These are phyloP conservation scores for Schizosaccharomyces versatilis DNA, from an alignment of 1,139 yeast species.

Conservation along the genomic window DNA sequence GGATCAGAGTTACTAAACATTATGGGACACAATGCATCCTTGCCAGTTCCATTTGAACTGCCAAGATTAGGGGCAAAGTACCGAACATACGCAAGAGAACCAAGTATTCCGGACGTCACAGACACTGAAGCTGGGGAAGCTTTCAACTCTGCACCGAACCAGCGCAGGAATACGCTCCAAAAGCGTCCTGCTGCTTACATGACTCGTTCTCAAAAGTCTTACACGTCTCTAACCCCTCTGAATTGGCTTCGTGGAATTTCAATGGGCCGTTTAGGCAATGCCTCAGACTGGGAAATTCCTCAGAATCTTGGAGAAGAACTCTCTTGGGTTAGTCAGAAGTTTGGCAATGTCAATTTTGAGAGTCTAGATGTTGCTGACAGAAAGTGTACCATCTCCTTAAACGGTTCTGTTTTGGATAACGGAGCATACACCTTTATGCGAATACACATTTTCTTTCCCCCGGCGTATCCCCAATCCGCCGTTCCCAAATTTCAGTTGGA, in stretches of 20 bases:
- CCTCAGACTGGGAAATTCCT: constrained; percentile 20
- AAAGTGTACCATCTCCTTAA: constrained; percentile 44
- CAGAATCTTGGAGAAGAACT: constrained; percentile 78
- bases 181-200: not conserved
- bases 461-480: constrained; percentile 39
- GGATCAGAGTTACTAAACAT: constrained; percentile 35
- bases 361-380: constrained; percentile 77
- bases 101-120: constrained; percentile 14
- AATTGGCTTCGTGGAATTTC: constrained; percentile 90
- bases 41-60: constrained; percentile 21
- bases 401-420: constrained; percentile 44
- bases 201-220: constrained; percentile 5
- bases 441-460: constrained; percentile 45
- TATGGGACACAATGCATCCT: constrained; percentile 31
- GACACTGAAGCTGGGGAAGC: not conserved
- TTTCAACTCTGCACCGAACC: not conserved
- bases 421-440: constrained; percentile 49
- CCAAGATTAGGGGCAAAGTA: constrained; percentile 27
- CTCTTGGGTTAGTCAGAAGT: constrained; percentile 68
- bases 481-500: constrained; percentile 46
- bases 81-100: constrained; percentile 31
- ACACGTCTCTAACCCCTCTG: constrained; percentile 29
- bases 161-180: not conserved
- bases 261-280: constrained; percentile 31
- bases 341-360: constrained; percentile 71